These are phyloP conservation scores for Arctium minus DNA, from an alignment of 129 eudicot genomes.

Conservation along the genomic window DNA sequence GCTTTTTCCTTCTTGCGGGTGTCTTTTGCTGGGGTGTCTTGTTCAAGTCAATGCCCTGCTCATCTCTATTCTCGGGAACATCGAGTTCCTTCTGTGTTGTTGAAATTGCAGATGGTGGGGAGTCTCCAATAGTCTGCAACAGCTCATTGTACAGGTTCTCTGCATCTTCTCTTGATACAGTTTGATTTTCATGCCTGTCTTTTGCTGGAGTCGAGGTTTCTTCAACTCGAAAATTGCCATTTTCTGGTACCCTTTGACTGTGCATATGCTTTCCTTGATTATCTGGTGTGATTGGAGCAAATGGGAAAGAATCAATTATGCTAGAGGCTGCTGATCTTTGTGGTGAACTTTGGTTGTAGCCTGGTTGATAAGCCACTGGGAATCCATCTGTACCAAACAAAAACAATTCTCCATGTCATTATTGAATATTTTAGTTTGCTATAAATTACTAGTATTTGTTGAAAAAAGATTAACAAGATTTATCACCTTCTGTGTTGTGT, in stretches of 20 bases:
- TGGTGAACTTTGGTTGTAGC: conserved; percentile 40
- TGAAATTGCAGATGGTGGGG: conserved; percentile 39
- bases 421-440: not conserved
- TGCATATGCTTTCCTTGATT: conserved; percentile 32
- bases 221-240: conserved; percentile 12
- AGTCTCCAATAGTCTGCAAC: conserved; percentile 29
- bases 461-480: not conserved
- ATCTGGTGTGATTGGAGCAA: conserved; percentile 66
- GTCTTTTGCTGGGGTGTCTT: conserved; percentile 71
- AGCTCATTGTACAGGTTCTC: conserved; percentile 30
- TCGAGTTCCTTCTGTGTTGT: conserved; percentile 30
- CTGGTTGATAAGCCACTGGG: conserved; percentile 22
- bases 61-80: conserved; percentile 29
- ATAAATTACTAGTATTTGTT: not conserved
- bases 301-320: conserved; percentile 26
- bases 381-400: conserved; percentile 42
- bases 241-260: conserved; percentile 27
- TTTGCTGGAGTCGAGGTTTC: conserved; percentile 30
- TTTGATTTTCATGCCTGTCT: conserved; percentile 29
- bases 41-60: conserved; percentile 47
- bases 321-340: conserved; percentile 33
- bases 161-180: conserved; percentile 17
- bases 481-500: conserved; percentile 22
- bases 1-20: conserved; percentile 57
- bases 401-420: not conserved